Evolutionary conservation across 495 filamentous ascomycete genomes (phyloP), one percentile per base, ranked within the genome.

Genomic region (Penicillium ochrochloron): DNA sequence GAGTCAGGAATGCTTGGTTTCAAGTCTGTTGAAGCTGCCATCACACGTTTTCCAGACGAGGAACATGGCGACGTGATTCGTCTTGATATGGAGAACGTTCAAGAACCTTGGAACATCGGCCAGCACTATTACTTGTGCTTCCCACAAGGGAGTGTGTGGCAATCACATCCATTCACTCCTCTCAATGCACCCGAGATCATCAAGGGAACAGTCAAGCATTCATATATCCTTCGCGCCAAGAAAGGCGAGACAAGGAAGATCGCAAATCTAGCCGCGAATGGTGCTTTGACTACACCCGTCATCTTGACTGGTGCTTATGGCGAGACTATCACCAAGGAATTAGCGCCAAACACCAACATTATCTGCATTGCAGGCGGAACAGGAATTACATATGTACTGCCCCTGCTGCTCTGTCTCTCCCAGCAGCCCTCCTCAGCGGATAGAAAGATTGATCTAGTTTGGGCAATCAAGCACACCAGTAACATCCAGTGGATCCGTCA

Each of bases 81-180:
- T 0, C 76, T 90, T 19, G 82, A 86, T 34, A 84, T 89, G 63
- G 69, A 77, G 0, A 83, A 88, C 44, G 76, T 73, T 12, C 86
- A 88, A 59, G 76, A 78, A 17, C 63, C 83, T 0, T 90, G 88
- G 87, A 74, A 75, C 23, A 71, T 87, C 27, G 88, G 88, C 10
- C 84, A 91, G 70, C 89, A 90, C 62, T 91, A 86, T 70, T 89
- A 85, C 62, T 73, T 90, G 31, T 84, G 80, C 66, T 90, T 91
- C 61, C 74, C 85, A 0, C 78, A 82, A 25, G 73, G 83, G 3
- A 87, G 80, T 58, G 75, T 89, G 59, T 90, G 87, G 84, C 86
- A 91, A 74, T 83, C 84, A 0, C 89, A 91, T 67, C 88, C 89
- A 0, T 89, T 90, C 67, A 91, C 89, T 0, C 84, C 87, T 0